These are phyloP conservation scores for Mollisiaceae sp. DNA, from an alignment of 2,329 filamentous ascomycete genomes.

Conservation along the genomic window DNA sequence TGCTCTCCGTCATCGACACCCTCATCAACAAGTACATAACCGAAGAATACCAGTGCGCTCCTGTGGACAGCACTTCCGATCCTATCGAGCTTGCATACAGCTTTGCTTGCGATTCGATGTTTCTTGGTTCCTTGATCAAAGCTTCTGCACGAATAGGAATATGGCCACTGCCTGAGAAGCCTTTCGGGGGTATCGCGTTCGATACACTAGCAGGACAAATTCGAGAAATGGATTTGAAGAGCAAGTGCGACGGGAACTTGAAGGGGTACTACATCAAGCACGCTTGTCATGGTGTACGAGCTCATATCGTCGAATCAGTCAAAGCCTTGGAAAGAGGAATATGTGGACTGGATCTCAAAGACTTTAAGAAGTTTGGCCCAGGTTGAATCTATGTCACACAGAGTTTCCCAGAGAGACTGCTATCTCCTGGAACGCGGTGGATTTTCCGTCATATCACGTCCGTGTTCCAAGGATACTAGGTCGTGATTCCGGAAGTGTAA, in stretches of 20 bases:
- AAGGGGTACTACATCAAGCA: neutral
- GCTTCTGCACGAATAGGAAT: conserved; percentile 14
- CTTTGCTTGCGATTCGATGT: conserved; percentile 21
- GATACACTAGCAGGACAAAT: neutral
- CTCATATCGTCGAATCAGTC: neutral
- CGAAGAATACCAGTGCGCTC: neutral
- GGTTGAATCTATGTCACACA: neutral
- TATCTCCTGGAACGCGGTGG: no score
- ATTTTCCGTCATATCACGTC: no score
- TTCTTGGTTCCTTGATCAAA: conserved; percentile 28
- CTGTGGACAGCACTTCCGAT: neutral
- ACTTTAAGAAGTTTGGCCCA: conserved; percentile 5
- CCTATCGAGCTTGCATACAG: neutral
- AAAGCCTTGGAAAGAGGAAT: neutral
- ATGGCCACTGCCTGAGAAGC: conserved; percentile 15
- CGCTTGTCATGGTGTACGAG: conserved; percentile 4
- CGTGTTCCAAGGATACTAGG: no score
- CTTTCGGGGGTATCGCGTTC: conserved; percentile 15
- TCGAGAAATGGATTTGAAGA: neutral
- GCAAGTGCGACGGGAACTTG: conserved; percentile 4
- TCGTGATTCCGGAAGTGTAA: no score
- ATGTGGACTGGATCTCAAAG: neutral
- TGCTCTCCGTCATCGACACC: neutral
- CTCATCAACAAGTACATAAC: neutral
- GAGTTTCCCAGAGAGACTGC: no score